Evolutionary conservation across 2,329 filamentous ascomycete species (phyloP).

Genomic region (Epichloe sylvatica): DNA sequence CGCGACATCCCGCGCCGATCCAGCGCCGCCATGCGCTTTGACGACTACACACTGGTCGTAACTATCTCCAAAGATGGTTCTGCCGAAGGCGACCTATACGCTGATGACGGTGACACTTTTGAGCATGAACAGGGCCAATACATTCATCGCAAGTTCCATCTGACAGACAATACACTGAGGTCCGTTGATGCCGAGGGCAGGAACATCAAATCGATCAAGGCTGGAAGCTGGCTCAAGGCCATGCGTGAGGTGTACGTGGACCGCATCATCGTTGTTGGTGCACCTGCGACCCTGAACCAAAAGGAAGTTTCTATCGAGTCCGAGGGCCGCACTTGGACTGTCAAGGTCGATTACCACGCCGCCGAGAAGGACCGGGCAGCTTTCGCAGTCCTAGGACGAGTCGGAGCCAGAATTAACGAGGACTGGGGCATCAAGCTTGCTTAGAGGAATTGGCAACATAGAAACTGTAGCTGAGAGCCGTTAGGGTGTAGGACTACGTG

Average conservation of each 20-base stretch:
- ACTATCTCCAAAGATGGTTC: conserved; percentile 41
- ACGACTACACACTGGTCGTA: conserved; percentile 87
- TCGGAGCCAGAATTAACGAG: conserved; percentile 36
- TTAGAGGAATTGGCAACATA: not conserved
- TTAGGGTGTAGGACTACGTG: not conserved
- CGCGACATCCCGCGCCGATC: conserved; percentile 80
- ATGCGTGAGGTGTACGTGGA: conserved; percentile 72
- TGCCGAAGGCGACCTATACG: conserved; percentile 71
- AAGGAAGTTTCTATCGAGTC: conserved; percentile 42
- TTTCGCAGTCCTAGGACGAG: conserved; percentile 38
- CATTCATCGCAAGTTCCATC: conserved; percentile 70
- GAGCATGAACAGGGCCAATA: conserved; percentile 76
- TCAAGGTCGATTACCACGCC: conserved; percentile 45
- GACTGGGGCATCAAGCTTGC: conserved; percentile 35
- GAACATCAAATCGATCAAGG: conserved; percentile 34
- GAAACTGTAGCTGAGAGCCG: not conserved
- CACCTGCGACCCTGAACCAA: conserved; percentile 57
- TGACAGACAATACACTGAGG: conserved; percentile 45
- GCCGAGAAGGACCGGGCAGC: conserved; percentile 33
- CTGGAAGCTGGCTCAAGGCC: conserved; percentile 61
- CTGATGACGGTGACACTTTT: conserved; percentile 88
- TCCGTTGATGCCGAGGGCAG: conserved; percentile 53
- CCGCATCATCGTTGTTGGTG: conserved; percentile 71
- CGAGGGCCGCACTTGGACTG: conserved; percentile 39
- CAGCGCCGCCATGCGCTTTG: conserved; percentile 77